Evolutionary conservation across 768 basidiomycete genomes (phyloP).

Genomic region (Kwoniella botswanensis): DNA sequence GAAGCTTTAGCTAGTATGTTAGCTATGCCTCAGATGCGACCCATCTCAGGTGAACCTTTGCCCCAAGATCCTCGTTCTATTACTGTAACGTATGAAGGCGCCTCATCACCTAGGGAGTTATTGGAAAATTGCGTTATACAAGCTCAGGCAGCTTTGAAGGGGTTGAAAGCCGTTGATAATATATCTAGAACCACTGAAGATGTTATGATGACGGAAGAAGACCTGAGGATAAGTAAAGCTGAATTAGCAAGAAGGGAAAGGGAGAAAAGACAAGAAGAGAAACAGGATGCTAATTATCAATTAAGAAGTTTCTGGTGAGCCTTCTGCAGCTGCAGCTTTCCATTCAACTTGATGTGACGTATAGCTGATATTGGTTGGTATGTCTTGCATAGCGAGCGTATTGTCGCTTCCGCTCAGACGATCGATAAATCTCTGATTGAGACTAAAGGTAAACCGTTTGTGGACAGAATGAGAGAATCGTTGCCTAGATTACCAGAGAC

Average conservation of each 20-base stretch:
- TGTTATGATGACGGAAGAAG: slow-evolving; percentile 70
- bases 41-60: slow-evolving; percentile 2
- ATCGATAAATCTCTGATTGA: slow-evolving; percentile 88
- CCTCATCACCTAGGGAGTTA: slow-evolving; percentile 85
- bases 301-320: slow-evolving; percentile 74
- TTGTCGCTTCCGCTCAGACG: slow-evolving; percentile 76
- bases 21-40: slow-evolving; percentile 81
- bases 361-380: too few relatives aligned
- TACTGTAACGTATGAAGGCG: slow-evolving; percentile 81
- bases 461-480: slow-evolving; percentile 74
- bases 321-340: too few relatives aligned
- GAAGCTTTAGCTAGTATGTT: slow-evolving; percentile 94
- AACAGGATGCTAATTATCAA: slow-evolving; percentile 74
- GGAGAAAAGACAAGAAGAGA: slow-evolving; percentile 70
- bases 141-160: slow-evolving; percentile 88
- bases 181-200: not conserved
- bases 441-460: slow-evolving; percentile 85
- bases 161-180: slow-evolving; percentile 63
- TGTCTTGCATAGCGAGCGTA: slow-evolving; percentile 75
- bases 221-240: slow-evolving; percentile 73
- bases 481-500: slow-evolving; percentile 72
- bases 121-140: slow-evolving; percentile 91
- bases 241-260: slow-evolving; percentile 60
- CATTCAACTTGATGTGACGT: too few relatives aligned
- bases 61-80: slow-evolving; percentile 13